phyloP scores from a whole-genome alignment of 371 early-diverging fungal genomes.

The Mortierella sp. region DNA sequence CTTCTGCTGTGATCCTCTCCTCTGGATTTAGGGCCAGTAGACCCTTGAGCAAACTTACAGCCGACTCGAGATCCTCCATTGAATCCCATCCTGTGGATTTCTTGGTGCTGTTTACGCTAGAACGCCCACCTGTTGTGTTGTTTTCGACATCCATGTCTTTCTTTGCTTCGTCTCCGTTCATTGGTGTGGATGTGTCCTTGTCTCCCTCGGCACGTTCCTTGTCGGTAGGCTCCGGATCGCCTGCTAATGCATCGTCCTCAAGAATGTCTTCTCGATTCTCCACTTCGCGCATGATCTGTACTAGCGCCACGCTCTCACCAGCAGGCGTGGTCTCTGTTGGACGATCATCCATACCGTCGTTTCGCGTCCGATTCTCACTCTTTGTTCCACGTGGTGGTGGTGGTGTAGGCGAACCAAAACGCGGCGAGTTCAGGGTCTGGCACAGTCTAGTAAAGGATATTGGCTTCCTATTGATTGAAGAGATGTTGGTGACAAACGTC shows the following conservation, averaged over 20 bases:
- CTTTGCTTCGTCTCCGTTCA: background rate
- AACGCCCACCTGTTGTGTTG: background rate
- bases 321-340: no score
- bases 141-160: background rate
- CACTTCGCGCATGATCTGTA: no score
- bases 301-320: no score
- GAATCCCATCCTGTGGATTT: slow-evolving; percentile 23
- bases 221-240: no score
- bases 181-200: background rate
- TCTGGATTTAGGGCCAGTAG: slow-evolving; percentile 60
- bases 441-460: slow-evolving; percentile 56
- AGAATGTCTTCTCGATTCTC: no score
- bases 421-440: slow-evolving; percentile 53
- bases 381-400: slow-evolving; percentile 1
- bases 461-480: slow-evolving; percentile 57
- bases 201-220: background rate
- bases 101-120: background rate
- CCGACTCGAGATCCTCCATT: slow-evolving; percentile 43
- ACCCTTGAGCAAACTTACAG: slow-evolving; percentile 59
- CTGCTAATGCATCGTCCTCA: no score
- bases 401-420: slow-evolving; percentile 26
- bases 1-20: slow-evolving; percentile 65
- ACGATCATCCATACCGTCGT: background rate
- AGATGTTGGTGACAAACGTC: slow-evolving; percentile 68
- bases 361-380: background rate